A percentile compares a stretch with the other conserved stretches of the same genome.
These are phyloP conservation scores for Trematosphaeria pertusa DNA, from an alignment of 2,329 filamentous ascomycete genomes.

Conservation along the genomic window DNA sequence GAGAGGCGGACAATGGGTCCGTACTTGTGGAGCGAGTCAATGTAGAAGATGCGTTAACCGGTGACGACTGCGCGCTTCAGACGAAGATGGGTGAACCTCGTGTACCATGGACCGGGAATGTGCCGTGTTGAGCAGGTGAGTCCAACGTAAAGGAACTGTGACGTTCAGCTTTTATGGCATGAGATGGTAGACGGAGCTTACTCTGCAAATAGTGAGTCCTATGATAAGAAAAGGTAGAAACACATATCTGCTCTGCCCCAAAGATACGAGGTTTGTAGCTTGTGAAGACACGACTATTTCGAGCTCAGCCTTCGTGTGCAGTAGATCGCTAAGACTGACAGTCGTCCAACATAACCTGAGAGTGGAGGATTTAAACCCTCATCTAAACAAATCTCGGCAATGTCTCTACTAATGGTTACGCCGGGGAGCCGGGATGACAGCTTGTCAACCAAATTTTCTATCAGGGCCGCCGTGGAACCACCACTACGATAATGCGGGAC, in stretches of 20 bases:
- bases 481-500: too few relatives aligned
- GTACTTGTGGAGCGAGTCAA: slow-evolving; percentile 47
- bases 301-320: neutral
- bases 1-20: slow-evolving; percentile 35
- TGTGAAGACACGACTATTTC: neutral
- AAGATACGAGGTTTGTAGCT: neutral
- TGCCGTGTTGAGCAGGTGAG: slow-evolving; percentile 22
- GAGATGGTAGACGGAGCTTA: neutral
- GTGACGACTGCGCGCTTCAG: slow-evolving; percentile 46
- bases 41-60: slow-evolving; percentile 48
- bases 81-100: slow-evolving; percentile 35
- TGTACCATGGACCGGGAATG: slow-evolving; percentile 40
- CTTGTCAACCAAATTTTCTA: too few relatives aligned
- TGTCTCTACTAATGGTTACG: too few relatives aligned
- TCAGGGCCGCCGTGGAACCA: too few relatives aligned
- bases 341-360: too few relatives aligned
- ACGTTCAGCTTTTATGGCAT: neutral
- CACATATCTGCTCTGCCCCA: neutral
- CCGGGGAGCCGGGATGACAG: too few relatives aligned
- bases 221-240: neutral
- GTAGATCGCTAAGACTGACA: too few relatives aligned
- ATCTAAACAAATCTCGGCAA: too few relatives aligned
- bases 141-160: slow-evolving; percentile 17
- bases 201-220: neutral
- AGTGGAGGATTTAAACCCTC: too few relatives aligned